Base-by-base conservation (phyloP, 306 rosid species). In the Ochetophila trinervis region DNA sequence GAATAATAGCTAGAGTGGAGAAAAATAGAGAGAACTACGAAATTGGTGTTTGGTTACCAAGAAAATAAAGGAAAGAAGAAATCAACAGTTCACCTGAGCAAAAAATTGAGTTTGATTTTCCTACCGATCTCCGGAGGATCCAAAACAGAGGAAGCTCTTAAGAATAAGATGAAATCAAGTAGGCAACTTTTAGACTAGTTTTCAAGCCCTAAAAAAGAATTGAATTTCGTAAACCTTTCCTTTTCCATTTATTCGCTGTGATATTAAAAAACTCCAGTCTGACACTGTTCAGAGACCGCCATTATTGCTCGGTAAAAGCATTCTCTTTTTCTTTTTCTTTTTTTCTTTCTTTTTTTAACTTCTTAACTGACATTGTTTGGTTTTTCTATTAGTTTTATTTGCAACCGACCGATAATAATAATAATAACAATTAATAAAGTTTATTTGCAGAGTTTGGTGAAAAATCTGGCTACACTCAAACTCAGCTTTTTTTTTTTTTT, bases 21-120 rank as follows among this genome's bases (percentile, higher is more conserved):
- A 53, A 42, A 21, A 30, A 35, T n/a, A 42, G 0, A 37, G 22
- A 16, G 18, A 14, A 27, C 8, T 42, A 34, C 11, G 3, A 18
- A 5, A 15, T 15, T 63, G 40, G 32, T 52, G 64, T 53, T 60
- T 67, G 63, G 53, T 68, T 62, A 42, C 27, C 18, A 23, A 20
- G 24, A 67, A 53, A 65, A 49, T 36, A 65, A 51, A 50, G 5
- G 23, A 50, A 50, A 50, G 23, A 50, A 50, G 21, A 47, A 63
- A 32, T 54, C n/a, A 42, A 32, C 23, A 2, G 60, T 81, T 62
- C 50, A 79, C 83, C 90, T 59, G 49, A 51, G 52, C 40, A 20
- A 18, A 36, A 69, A 22, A 42, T 60, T 62, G 76, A 48, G 18
- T 16, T 32, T 27, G 8, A 49, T 22, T 50, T 57, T 35, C 32